A percentile compares a stretch with the other conserved stretches of the same genome.
Conservation (phyloP, 2,329 filamentous ascomycete species). For the Xylariaceae sp. region DNA sequence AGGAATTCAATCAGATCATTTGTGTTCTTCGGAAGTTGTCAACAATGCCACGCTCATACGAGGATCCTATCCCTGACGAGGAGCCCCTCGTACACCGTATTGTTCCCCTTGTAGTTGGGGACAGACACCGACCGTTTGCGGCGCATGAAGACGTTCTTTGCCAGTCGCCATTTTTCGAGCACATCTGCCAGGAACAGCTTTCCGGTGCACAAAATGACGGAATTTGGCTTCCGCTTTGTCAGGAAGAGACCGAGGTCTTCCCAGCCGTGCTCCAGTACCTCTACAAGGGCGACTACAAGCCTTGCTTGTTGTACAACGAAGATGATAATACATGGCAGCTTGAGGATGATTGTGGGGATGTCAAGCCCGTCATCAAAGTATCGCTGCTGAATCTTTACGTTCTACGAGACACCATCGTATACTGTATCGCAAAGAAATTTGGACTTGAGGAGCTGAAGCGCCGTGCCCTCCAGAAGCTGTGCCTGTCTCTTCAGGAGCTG, state of each 20-base stretch:
- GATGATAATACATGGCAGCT: conserved; percentile 83
- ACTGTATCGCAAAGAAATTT: conserved; percentile 87
- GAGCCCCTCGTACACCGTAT: conserved; percentile 57
- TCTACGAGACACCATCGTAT: conserved; percentile 88
- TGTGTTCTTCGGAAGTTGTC: conserved; percentile 73
- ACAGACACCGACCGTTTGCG: conserved; percentile 83
- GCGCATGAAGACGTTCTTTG: conserved; percentile 89
- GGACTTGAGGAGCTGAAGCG: conserved; percentile 88
- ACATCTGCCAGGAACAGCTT: conserved; percentile 65
- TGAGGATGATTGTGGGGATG: conserved; percentile 57
- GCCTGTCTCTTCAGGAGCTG: conserved; percentile 89
- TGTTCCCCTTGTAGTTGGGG: conserved; percentile 78
- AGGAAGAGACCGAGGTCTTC: conserved; percentile 86
- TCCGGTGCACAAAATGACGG: conserved; percentile 72
- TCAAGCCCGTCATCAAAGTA: conserved; percentile 74
- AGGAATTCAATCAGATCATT: conserved; percentile 52
- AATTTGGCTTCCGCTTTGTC: conserved; percentile 63
- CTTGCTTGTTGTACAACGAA: conserved; percentile 81
- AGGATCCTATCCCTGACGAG: conserved; percentile 41
- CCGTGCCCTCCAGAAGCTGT: conserved; percentile 89
- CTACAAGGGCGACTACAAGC: conserved; percentile 95
- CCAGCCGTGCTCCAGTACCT: conserved; percentile 93
- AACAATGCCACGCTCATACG: conserved; percentile 80
- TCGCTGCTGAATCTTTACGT: conserved; percentile 68
- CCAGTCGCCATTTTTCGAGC: conserved; percentile 78